Evolutionary conservation across 495 filamentous ascomycete genomes (phyloP).

Genomic region (Penicillium nucicola): DNA sequence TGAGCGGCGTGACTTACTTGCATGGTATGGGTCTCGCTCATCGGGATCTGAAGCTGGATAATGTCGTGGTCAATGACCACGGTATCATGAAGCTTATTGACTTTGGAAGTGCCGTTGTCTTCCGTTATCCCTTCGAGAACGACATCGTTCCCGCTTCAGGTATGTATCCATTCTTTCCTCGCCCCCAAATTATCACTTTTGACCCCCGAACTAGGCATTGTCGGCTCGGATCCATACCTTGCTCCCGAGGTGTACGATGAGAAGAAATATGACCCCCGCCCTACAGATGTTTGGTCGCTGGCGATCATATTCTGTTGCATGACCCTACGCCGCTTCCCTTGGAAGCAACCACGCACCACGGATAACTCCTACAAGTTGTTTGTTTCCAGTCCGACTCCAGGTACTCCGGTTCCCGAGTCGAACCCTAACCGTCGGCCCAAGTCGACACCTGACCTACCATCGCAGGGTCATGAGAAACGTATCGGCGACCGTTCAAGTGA

Average conservation of each 20-base stretch:
- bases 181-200: not conserved
- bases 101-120: conserved; percentile 96
- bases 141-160: conserved; percentile 84
- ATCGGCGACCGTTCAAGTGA: conserved; percentile 9
- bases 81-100: conserved; percentile 99
- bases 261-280: conserved; percentile 89
- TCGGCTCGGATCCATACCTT: conserved; percentile 95
- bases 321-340: conserved; percentile 92
- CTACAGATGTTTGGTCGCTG: conserved; percentile 94
- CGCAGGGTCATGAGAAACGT: conserved; percentile 24
- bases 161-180: conserved; percentile 40
- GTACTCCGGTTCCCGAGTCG: conserved; percentile 46
- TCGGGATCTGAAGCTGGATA: conserved; percentile 95
- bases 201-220: conserved; percentile 63
- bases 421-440: conserved; percentile 40
- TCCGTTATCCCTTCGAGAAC: conserved; percentile 94
- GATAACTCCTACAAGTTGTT: conserved; percentile 97
- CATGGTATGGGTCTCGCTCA: conserved; percentile 96
- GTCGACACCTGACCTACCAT: conserved; percentile 35
- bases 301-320: conserved; percentile 99
- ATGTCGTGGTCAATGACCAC: conserved; percentile 93
- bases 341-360: conserved; percentile 88
- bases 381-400: conserved; percentile 64
- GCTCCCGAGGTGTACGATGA: conserved; percentile 96
- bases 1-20: conserved; percentile 94